Conservation (phyloP, 345 rosid genomes). For the Erucastrum elatum region DNA sequence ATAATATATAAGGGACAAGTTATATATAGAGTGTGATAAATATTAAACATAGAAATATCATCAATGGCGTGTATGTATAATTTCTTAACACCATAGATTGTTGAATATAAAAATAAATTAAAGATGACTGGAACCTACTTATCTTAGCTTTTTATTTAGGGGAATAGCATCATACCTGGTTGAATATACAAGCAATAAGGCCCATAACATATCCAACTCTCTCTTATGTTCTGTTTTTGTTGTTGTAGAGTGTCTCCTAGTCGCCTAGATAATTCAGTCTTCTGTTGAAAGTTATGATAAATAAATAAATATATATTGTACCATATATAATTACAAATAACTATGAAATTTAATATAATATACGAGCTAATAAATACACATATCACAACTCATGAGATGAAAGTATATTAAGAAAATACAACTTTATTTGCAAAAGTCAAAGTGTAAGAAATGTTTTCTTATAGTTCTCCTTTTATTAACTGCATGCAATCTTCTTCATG, state of each 20-base stretch:
- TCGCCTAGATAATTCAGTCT: not conserved
- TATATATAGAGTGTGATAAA: not conserved
- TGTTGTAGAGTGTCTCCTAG: not conserved
- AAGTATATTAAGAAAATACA: too few relatives aligned
- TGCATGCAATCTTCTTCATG: not conserved
- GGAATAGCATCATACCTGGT: not conserved
- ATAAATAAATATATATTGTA: not conserved
- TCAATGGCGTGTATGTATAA: not conserved
- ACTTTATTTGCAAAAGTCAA: not conserved
- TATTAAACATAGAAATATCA: not conserved
- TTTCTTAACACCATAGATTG: not conserved
- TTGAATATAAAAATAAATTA: not conserved
- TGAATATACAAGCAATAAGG: not conserved
- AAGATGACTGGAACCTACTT: conserved; percentile 1
- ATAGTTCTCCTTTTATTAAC: not conserved
- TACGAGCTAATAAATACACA: too few relatives aligned
- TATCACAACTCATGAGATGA: too few relatives aligned
- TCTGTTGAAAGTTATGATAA: not conserved
- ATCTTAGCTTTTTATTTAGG: not conserved
- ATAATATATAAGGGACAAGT: too few relatives aligned
- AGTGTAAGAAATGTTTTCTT: not conserved
- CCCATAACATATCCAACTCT: conserved; percentile 9
- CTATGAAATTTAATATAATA: not conserved
- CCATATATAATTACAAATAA: not conserved
- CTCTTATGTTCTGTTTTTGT: not conserved